Evolutionary conservation across 208 protist genomes (phyloP).

Genomic region (Porcisia deanei): DNA sequence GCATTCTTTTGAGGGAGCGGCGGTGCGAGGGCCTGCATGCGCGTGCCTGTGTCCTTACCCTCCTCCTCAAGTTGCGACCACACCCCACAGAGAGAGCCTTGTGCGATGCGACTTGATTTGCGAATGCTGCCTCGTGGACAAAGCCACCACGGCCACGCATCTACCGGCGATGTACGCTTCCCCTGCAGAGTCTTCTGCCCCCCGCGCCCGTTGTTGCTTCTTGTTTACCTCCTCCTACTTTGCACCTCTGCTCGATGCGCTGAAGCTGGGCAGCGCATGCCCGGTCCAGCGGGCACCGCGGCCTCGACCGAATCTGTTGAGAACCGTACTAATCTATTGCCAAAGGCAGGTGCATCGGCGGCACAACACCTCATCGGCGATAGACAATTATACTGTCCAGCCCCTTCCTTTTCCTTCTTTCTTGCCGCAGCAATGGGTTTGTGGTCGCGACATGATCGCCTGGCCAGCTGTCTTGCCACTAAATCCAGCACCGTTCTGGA

Average conservation of each 20-base stretch:
- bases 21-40: background rate
- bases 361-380: constrained; percentile 1
- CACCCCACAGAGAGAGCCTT: background rate
- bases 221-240: background rate
- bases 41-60: background rate
- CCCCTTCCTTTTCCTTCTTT: constrained; percentile 11
- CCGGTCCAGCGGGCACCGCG: background rate
- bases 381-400: constrained; percentile 10
- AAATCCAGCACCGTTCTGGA: constrained; percentile 22
- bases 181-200: background rate
- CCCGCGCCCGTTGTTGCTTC: background rate
- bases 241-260: background rate
- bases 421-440: constrained; percentile 14
- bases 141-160: background rate
- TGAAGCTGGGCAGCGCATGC: background rate
- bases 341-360: background rate
- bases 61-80: background rate
- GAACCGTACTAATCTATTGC: background rate
- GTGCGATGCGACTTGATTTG: background rate
- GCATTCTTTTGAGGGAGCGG: background rate
- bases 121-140: background rate
- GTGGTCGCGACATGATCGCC: constrained; percentile 3
- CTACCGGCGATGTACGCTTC: background rate
- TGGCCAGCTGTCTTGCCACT: constrained; percentile 9
- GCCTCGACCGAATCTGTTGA: background rate